Conservation (phyloP, 345 rosid genomes). For the Ceriops tagal region DNA sequence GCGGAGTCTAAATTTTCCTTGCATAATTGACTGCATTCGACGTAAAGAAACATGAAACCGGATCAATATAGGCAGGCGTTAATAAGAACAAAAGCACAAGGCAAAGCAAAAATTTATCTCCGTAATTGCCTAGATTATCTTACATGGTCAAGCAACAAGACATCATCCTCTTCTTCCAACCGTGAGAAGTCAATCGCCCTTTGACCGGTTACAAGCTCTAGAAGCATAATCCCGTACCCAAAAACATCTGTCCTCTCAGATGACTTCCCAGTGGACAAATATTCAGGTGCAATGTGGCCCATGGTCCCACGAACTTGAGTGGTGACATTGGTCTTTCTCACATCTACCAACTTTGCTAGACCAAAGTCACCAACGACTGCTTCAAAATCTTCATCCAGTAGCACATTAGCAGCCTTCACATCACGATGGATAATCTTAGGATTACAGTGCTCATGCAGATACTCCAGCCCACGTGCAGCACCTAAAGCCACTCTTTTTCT, state of each 20-base stretch:
- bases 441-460: conserved; percentile 95
- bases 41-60: background rate
- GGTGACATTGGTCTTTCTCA: conserved; percentile 77
- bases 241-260: conserved; percentile 97
- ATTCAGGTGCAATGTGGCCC: conserved; percentile 99
- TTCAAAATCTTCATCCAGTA: conserved; percentile 90
- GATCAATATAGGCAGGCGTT: background rate
- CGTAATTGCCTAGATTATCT: conserved; percentile 17
- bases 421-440: conserved; percentile 97
- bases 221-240: conserved; percentile 91
- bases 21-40: background rate
- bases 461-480: conserved; percentile 92
- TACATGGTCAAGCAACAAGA: conserved; percentile 88
- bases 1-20: background rate
- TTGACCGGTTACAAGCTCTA: conserved; percentile 99
- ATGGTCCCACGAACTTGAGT: conserved; percentile 99
- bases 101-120: background rate
- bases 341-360: conserved; percentile 90
- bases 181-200: conserved; percentile 95
- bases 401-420: conserved; percentile 94
- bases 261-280: conserved; percentile 91
- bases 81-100: conserved; percentile 10
- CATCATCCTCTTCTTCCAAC: conserved; percentile 95
- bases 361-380: conserved; percentile 99
- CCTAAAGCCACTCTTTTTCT: conserved; percentile 87